Base-by-base conservation (phyloP, 805 yeast genomes). In the Blastobotrys americana region DNA sequence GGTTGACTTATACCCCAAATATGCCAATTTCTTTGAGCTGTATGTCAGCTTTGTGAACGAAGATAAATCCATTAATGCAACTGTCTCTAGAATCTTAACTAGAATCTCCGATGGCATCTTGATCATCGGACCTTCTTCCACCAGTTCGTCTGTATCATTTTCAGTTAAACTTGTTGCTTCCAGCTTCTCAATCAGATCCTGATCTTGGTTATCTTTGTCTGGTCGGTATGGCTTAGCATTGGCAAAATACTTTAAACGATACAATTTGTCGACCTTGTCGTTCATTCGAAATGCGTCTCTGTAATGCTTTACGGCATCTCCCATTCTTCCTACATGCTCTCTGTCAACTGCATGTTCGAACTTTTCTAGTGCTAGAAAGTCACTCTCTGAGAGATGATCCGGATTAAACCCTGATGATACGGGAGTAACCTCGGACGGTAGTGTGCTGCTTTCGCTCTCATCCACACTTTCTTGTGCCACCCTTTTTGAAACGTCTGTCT, bases 221-320 rank as follows among this genome's bases (percentile, higher is more conserved):
- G 10, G n/a, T n/a, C 9, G 15, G 20, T 33, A 22, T 3, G 45
- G 40, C n/a, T 35, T 36, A 17, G 34, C 20, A 16, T 36, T 46
- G 6, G 60, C 53, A 40, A 55, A 58, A 37, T 58, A 57, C 51
- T 57, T 58, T 50, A 75, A 71, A 41, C 95, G 69, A 60, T 86
- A 86, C 18, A 76, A 61, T 39, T 73, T 65, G 57, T 88, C 96
- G 3, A 88, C 88, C 45, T 72, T 72, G 10, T 64, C 68, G 51
- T 73, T 54, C 44, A 78, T 61, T 54, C 73, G 78, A 59, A 80
- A 74, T 2, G 96, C 95, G 50, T 72, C 70, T 49, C 94, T 68
- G 62, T 88, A 88, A 51, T 66, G 73, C 40, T 69, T 74, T 21
- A 85, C 78, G 1, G 96, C 96, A 55, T 87, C 95, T n/a, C 84